phyloP scores from a whole-genome alignment of 2,329 filamentous ascomycete species.

The Helicocarpus griseus region DNA sequence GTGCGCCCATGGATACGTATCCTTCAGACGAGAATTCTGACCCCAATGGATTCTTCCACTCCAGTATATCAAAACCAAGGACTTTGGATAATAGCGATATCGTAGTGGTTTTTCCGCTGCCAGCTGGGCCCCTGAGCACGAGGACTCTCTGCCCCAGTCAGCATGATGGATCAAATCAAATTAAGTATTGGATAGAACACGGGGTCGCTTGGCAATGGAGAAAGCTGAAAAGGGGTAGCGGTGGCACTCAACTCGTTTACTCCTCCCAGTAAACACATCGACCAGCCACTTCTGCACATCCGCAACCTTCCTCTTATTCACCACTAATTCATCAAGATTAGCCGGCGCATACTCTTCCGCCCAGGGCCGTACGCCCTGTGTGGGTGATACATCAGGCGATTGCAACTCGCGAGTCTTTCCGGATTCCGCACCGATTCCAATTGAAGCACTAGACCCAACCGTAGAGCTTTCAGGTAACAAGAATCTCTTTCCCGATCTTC shows the following conservation, averaged over 20 bases:
- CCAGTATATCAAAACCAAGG: constrained; percentile 67
- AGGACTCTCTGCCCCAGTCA: constrained; percentile 55
- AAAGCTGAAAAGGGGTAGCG: not conserved
- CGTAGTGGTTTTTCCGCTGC: constrained; percentile 87
- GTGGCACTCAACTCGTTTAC: constrained; percentile 26
- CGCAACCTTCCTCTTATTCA: constrained; percentile 86
- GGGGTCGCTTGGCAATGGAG: not conserved
- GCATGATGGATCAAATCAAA: constrained; percentile 3
- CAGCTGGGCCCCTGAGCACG: constrained; percentile 80
- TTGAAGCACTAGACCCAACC: not conserved
- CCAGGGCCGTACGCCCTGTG: constrained; percentile 60
- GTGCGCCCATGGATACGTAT: constrained; percentile 60
- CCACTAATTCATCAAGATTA: constrained; percentile 72
- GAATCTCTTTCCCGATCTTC: constrained; percentile 20
- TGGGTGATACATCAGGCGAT: not conserved
- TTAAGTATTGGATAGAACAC: not conserved
- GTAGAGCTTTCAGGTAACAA: constrained; percentile 12
- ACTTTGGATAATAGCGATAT: constrained; percentile 65
- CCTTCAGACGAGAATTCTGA: constrained; percentile 51
- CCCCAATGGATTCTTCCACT: constrained; percentile 79
- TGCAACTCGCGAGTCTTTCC: not conserved
- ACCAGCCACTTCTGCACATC: constrained; percentile 80
- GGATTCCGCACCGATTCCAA: not conserved
- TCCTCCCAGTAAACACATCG: constrained; percentile 55
- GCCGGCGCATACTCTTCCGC: constrained; percentile 71